Evolutionary conservation across 2,329 filamentous ascomycete species (phyloP), one percentile per base, ranked within the genome.

Genomic region (Aspergillus aculeatinus): DNA sequence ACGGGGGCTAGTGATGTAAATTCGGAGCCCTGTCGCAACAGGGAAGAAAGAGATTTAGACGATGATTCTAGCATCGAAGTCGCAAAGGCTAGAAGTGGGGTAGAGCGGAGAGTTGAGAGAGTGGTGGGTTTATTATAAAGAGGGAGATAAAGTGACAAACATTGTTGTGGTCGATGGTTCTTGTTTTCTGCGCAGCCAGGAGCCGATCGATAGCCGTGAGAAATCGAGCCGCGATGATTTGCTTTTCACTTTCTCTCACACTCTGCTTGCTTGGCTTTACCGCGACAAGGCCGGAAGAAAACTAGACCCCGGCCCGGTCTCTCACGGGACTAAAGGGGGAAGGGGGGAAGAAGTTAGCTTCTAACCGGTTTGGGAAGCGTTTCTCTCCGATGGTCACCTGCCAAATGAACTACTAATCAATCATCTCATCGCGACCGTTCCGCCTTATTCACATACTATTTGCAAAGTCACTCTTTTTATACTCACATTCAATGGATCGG

Each of bases 211-310:
- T 60, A 54, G 57, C 59, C 63, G 67, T 74, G 71, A 74, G 71
- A 72, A 74, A 74, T 74, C 62, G 64, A 65, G 54, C 64, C 61
- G 65, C 70, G 55, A 67, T 73, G 68, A 74, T 74, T 74, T 72
- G 68, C 68, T 69, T 71, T 60, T 55, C 64, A 70, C 68, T 72
- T 70, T 68, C 69, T 70, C 69, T 72, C 27, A 29, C 27, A 54
- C 10, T 35, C 12, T 35, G 33, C 33, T 29, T 7, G 27, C 33
- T 29, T 7, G 27, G 23, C 4, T 23, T 29, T 29, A 29, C 27
- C 27, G 27, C 27, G 27, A 29, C 27, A 29, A 29, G 57, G 9
- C 60, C 60, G 63, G 66, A 64, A 63, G 35, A 65, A 67, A 65
- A 55, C 60, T 58, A 56, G 59, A 44, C 62, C 62, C 66, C 63